These are phyloP conservation scores for Phialophora chinensis DNA, from an alignment of 2,329 filamentous ascomycete genomes.

Conservation along the genomic window DNA sequence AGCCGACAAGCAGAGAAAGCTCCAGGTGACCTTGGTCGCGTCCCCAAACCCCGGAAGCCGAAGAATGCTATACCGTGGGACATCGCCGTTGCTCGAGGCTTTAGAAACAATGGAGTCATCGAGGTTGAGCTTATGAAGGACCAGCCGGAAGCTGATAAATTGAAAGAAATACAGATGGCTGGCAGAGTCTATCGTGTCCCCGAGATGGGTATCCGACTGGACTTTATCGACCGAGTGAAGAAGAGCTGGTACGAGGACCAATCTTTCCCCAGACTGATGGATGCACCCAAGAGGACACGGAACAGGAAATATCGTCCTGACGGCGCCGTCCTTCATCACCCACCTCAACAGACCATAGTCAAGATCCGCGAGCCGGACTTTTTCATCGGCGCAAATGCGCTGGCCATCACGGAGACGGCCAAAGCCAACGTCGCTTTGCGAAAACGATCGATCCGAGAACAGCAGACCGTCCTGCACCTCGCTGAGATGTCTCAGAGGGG, in stretches of 20 bases:
- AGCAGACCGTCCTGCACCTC: conserved; percentile 36
- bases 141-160: conserved; percentile 53
- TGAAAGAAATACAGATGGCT: conserved; percentile 65
- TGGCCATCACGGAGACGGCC: conserved; percentile 36
- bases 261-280: conserved; percentile 28
- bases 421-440: conserved; percentile 35
- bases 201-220: conserved; percentile 68
- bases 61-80: conserved; percentile 57
- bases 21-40: conserved; percentile 41
- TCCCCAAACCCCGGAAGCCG: conserved; percentile 57
- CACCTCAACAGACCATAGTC: conserved; percentile 39
- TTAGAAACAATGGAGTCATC: conserved; percentile 73
- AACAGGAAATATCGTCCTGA: conserved; percentile 34
- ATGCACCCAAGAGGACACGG: conserved; percentile 28
- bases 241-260: conserved; percentile 45
- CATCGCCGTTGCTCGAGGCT: conserved; percentile 63
- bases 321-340: conserved; percentile 28
- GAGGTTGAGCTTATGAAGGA: conserved; percentile 69
- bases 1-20: conserved; percentile 52
- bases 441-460: conserved; percentile 37
- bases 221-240: conserved; percentile 72
- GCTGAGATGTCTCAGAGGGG: conserved; percentile 34
- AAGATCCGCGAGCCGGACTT: conserved; percentile 42
- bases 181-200: conserved; percentile 70
- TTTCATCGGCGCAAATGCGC: conserved; percentile 38